These are phyloP conservation scores for Solanum ossicruentum DNA, from an alignment of 257 asterid species.

Conservation along the genomic window DNA sequence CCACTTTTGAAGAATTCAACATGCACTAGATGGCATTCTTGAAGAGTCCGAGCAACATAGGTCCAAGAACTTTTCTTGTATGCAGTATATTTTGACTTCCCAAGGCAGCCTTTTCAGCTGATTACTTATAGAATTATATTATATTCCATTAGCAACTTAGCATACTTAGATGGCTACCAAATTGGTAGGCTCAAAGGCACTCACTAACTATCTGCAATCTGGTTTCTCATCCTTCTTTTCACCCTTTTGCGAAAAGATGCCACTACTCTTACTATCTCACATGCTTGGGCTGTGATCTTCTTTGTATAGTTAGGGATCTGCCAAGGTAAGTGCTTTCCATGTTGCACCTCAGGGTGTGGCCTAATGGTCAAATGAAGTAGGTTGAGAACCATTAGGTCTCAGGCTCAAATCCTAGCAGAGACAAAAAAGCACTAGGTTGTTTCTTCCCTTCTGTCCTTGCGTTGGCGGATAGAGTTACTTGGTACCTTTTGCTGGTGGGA, in stretches of 20 bases:
- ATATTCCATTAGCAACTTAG: neutral
- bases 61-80: neutral
- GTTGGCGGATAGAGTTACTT: neutral
- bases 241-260: neutral
- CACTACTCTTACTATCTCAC: neutral
- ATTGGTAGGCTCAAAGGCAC: neutral
- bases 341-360: neutral
- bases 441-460: neutral
- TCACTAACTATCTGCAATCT: neutral
- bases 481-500: neutral
- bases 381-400: neutral
- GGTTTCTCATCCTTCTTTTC: neutral
- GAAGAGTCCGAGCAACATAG: too few species aligned
- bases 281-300: neutral
- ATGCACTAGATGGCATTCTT: too few species aligned
- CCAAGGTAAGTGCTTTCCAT: neutral
- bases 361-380: neutral
- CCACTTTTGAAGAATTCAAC: too few species aligned
- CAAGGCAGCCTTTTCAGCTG: neutral
- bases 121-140: neutral
- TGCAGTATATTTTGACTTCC: neutral
- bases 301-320: neutral
- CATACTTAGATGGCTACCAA: neutral
- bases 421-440: neutral
- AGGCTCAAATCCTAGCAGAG: neutral